These are phyloP conservation scores for Bretschneidera sinensis DNA, from an alignment of 345 rosid genomes.

Conservation along the genomic window DNA sequence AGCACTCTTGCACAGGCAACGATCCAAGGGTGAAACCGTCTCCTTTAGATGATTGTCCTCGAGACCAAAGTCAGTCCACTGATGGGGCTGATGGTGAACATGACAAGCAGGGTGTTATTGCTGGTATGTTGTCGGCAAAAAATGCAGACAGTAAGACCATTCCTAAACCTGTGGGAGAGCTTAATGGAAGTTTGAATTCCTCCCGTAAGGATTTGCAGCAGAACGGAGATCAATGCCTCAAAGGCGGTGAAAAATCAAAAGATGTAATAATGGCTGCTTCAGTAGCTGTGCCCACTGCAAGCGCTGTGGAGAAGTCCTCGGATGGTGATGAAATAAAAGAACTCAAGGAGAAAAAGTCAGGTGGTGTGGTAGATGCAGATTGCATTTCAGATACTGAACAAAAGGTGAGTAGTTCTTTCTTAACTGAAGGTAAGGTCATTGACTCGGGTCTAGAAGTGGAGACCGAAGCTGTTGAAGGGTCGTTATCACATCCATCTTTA, in stretches of 20 bases:
- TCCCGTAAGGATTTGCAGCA: conserved; percentile 34
- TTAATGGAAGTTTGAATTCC: conserved; percentile 22
- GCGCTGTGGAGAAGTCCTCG: conserved; percentile 17
- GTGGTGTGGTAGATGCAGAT: conserved; percentile 24
- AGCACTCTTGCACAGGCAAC: conserved; percentile 31
- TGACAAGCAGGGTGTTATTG: conserved; percentile 29
- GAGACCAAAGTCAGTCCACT: conserved; percentile 21
- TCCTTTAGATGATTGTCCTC: conserved; percentile 25
- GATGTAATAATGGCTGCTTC: conserved; percentile 21
- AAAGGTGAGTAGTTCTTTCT: conserved; percentile 15
- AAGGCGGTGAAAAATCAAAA: conserved; percentile 34
- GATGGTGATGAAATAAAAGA: conserved; percentile 26
- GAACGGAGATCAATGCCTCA: conserved; percentile 33
- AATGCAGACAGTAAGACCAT: conserved; percentile 23
- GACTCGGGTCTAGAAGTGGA: conserved; percentile 20
- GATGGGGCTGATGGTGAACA: conserved; percentile 25
- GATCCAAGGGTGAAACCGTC: conserved; percentile 28
- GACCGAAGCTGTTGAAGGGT: conserved; percentile 26
- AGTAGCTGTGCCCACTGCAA: conserved; percentile 15
- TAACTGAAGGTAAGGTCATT: conserved; percentile 28
- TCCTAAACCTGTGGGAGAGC: conserved; percentile 23
- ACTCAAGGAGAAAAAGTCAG: conserved; percentile 24
- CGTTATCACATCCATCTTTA: conserved; percentile 12
- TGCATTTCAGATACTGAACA: conserved; percentile 25
- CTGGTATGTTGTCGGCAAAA: conserved; percentile 20